A percentile compares a stretch with the other conserved stretches of the same genome.
Conservation (phyloP, 2,329 filamentous ascomycete species). For the Paecilomyces formosus region DNA sequence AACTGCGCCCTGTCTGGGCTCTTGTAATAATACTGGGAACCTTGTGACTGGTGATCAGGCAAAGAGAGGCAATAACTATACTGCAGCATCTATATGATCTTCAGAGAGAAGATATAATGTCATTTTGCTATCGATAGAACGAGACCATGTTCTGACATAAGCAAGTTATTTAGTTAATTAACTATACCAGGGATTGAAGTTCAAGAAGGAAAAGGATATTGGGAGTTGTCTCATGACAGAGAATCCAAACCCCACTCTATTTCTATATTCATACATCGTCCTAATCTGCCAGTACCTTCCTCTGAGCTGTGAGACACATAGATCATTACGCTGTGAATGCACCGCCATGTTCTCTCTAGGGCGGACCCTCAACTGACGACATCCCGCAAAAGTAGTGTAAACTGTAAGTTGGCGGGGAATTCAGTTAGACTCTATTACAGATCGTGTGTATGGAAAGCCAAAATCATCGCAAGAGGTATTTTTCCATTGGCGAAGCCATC, state of each 20-base stretch:
- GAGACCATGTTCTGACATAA: no score
- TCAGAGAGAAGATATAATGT: no score
- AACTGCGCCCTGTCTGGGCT: no score
- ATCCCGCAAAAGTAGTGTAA: not conserved
- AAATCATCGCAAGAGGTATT: not conserved
- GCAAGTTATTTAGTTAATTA: not conserved
- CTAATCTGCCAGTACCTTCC: not conserved
- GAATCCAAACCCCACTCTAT: not conserved
- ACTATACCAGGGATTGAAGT: not conserved
- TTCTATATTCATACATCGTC: not conserved
- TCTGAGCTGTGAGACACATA: not conserved
- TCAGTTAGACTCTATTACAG: not conserved
- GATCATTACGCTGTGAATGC: not conserved
- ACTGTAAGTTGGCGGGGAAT: not conserved
- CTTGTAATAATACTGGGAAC: no score
- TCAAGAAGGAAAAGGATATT: not conserved
- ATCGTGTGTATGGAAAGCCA: no score
- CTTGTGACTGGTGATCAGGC: no score
- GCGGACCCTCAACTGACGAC: not conserved
- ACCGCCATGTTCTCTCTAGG: not conserved
- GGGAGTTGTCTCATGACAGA: not conserved
- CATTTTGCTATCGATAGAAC: no score
- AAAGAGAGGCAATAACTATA: no score
- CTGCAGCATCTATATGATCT: no score
- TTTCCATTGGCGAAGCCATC: not conserved